Percentiles rank a stretch among this genome's conserved stretches.
Conservation (phyloP, 371 early-diverging fungal species). For the Actinomucor elegans region DNA sequence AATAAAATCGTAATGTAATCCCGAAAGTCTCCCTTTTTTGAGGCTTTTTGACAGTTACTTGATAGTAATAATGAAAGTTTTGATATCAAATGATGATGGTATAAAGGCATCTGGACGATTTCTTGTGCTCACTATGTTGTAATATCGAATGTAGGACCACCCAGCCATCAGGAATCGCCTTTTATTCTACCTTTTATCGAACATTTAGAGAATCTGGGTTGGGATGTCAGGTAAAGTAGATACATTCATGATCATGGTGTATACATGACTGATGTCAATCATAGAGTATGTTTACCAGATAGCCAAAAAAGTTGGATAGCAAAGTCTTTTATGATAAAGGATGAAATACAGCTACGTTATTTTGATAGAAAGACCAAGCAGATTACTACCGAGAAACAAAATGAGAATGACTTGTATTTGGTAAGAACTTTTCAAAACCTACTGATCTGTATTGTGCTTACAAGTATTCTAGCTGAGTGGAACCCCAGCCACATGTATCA, state of each 20-base stretch:
- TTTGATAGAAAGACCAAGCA: conserved; percentile 31
- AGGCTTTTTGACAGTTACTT: neutral
- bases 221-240: conserved; percentile 38
- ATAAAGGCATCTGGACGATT: no score
- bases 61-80: conserved; percentile 17
- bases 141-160: conserved; percentile 40
- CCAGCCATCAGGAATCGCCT: conserved; percentile 38
- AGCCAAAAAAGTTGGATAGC: conserved; percentile 52
- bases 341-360: conserved; percentile 35
- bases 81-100: conserved; percentile 45
- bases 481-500: conserved; percentile 48
- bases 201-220: conserved; percentile 36
- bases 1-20: neutral
- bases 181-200: conserved; percentile 45
- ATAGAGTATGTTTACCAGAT: conserved; percentile 42
- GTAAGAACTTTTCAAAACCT: conserved; percentile 14
- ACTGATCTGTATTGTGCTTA: no score
- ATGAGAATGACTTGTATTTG: conserved; percentile 34
- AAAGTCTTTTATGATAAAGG: conserved; percentile 49
- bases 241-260: neutral
- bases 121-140: no score
- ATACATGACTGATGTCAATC: neutral
- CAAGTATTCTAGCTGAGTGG: conserved; percentile 37
- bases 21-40: neutral
- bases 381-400: conserved; percentile 20